These are phyloP conservation scores for Penicillium sp. DNA, from an alignment of 2,329 filamentous ascomycete species.

Conservation along the genomic window DNA sequence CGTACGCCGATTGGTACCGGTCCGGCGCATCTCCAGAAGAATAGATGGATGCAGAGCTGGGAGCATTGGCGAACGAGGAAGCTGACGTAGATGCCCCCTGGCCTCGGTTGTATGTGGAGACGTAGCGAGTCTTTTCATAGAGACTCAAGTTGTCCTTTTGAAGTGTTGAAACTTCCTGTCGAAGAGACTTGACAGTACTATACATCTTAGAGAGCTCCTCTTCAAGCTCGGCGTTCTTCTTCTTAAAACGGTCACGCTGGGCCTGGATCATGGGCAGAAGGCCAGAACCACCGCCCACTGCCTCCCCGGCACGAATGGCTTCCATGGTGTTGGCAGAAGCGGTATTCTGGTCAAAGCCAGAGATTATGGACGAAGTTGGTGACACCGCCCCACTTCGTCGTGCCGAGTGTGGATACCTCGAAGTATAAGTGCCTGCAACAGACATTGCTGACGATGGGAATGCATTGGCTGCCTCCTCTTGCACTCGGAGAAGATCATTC, in stretches of 20 bases:
- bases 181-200: constrained; percentile 78
- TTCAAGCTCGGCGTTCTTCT: constrained; percentile 89
- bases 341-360: constrained; percentile 80
- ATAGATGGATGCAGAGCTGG: constrained; percentile 74
- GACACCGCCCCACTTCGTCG: constrained; percentile 72
- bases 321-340: constrained; percentile 60
- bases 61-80: constrained; percentile 67
- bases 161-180: constrained; percentile 87
- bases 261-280: constrained; percentile 98
- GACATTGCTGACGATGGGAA: constrained; percentile 88
- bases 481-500: constrained; percentile 85
- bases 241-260: constrained; percentile 97
- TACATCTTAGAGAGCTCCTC: constrained; percentile 86
- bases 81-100: constrained; percentile 66
- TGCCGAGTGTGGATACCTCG: constrained; percentile 75
- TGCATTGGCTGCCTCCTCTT: constrained; percentile 80
- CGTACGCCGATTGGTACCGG: constrained; percentile 89
- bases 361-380: constrained; percentile 97
- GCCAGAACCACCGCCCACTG: constrained; percentile 77
- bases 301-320: constrained; percentile 67
- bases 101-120: constrained; percentile 87
- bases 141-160: constrained; percentile 96
- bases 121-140: constrained; percentile 97
- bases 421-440: constrained; percentile 88
- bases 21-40: constrained; percentile 68